Conservation (phyloP, 225 moss, liverwort and hornwort species). For the Thuidium tamariscinum region DNA sequence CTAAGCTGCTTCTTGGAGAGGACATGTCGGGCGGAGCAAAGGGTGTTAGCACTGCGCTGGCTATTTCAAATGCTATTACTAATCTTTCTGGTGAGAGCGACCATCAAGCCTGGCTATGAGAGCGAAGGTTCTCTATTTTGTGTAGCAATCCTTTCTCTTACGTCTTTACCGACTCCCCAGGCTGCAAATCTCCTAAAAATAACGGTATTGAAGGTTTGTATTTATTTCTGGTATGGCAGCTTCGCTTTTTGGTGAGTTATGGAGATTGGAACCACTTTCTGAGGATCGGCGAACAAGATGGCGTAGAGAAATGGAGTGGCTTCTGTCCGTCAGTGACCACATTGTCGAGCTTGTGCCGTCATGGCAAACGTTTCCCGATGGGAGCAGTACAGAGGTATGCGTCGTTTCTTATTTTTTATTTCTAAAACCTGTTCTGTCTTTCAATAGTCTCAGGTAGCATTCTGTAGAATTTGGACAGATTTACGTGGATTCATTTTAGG, state of each 20-base stretch:
- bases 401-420: not conserved
- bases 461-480: not conserved
- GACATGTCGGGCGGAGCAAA: slow-evolving; percentile 97
- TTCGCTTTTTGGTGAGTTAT: slow-evolving; percentile 89
- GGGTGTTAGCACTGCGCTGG: slow-evolving; percentile 83
- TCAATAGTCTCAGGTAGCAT: not conserved
- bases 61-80: slow-evolving; percentile 92
- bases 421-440: not conserved
- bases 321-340: slow-evolving; percentile 88
- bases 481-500: not conserved
- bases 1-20: slow-evolving; percentile 90
- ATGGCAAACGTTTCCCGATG: slow-evolving; percentile 76
- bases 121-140: too few species aligned
- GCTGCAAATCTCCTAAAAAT: not conserved
- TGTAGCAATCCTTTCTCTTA: not conserved
- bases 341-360: slow-evolving; percentile 95
- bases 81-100: slow-evolving; percentile 69
- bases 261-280: slow-evolving; percentile 82
- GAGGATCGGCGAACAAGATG: slow-evolving; percentile 71
- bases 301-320: slow-evolving; percentile 98
- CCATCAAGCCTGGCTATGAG: not conserved
- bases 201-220: not conserved
- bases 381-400: slow-evolving; percentile 70
- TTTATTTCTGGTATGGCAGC: slow-evolving; percentile 21
- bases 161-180: not conserved